These are phyloP conservation scores for Alloascoidea africana DNA, from an alignment of 805 yeast species.

Conservation along the genomic window DNA sequence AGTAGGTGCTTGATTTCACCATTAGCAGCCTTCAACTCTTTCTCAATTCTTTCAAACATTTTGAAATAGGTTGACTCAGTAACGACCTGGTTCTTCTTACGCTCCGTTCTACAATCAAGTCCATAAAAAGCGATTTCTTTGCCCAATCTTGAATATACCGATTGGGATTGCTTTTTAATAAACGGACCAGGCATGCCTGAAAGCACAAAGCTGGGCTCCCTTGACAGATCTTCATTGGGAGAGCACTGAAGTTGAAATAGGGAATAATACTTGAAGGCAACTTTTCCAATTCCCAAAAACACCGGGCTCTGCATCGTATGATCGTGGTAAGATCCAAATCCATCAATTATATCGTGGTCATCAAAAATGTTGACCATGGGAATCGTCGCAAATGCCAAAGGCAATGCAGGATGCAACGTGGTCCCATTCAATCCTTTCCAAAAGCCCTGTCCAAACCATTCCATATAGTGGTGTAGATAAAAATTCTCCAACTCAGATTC, in stretches of 20 bases:
- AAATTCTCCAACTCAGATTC: conserved; percentile 40
- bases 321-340: conserved; percentile 80
- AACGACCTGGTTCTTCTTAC: conserved; percentile 47
- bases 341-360: conserved; percentile 95
- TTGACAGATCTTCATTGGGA: conserved; percentile 23
- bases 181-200: conserved; percentile 49
- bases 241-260: conserved; percentile 78
- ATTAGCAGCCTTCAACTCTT: conserved; percentile 35
- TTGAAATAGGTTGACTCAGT: conserved; percentile 36
- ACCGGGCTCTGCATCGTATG: conserved; percentile 57
- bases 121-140: conserved; percentile 58
- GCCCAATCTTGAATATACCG: conserved; percentile 63
- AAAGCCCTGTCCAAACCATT: conserved; percentile 85
- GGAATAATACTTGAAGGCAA: conserved; percentile 79
- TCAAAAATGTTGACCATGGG: conserved; percentile 82
- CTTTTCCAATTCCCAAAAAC: conserved; percentile 56
- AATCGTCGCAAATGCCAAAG: conserved; percentile 65
- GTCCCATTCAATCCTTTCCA: conserved; percentile 61
- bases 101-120: conserved; percentile 86
- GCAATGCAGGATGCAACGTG: conserved; percentile 53
- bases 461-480: conserved; percentile 59
- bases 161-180: conserved; percentile 50
- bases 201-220: conserved; percentile 45
- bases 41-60: conserved; percentile 42
- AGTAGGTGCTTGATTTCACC: conserved; percentile 58